Evolutionary conservation across 2,329 filamentous ascomycete species (phyloP).

Genomic region (Kalmusia sp.): DNA sequence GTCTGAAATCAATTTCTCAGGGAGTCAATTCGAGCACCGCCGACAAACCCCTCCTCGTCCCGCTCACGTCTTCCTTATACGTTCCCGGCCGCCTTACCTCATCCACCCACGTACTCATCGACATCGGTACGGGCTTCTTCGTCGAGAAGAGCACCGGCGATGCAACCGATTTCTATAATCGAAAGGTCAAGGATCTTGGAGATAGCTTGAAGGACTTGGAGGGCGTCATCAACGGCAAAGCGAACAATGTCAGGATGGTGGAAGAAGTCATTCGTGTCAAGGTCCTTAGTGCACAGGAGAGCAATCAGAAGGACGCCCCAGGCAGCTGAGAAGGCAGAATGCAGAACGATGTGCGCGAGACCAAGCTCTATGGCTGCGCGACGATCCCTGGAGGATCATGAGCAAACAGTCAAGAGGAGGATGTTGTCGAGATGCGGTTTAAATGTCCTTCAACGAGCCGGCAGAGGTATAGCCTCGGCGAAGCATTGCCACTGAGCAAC

Average conservation of each 20-base stretch:
- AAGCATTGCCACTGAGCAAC: not conserved
- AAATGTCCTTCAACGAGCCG: not conserved
- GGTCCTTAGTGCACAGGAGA: conserved; percentile 43
- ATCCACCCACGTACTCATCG: conserved; percentile 66
- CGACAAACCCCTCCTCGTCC: conserved; percentile 78
- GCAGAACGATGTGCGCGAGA: not conserved
- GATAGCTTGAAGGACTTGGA: conserved; percentile 72
- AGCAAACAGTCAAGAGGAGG: not conserved
- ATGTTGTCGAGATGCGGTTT: not conserved
- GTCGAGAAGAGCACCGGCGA: conserved; percentile 80
- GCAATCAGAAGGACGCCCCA: conserved; percentile 29
- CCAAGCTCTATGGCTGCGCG: not conserved
- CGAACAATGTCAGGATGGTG: conserved; percentile 81
- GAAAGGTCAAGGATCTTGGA: conserved; percentile 71
- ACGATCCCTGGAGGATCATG: not conserved
- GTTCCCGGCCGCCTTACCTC: conserved; percentile 79
- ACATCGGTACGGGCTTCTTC: conserved; percentile 92
- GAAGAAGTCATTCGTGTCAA: conserved; percentile 71
- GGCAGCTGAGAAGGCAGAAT: conserved; percentile 23
- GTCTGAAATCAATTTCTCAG: conserved; percentile 75
- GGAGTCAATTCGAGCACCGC: conserved; percentile 55
- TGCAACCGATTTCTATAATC: conserved; percentile 71
- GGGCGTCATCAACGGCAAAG: conserved; percentile 76
- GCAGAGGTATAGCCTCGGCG: not conserved
- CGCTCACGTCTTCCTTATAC: conserved; percentile 92